Evolutionary conservation across 2,329 filamentous ascomycete genomes (phyloP), one percentile per base, ranked within the genome.

Genomic region (Colletotrichum sp.): DNA sequence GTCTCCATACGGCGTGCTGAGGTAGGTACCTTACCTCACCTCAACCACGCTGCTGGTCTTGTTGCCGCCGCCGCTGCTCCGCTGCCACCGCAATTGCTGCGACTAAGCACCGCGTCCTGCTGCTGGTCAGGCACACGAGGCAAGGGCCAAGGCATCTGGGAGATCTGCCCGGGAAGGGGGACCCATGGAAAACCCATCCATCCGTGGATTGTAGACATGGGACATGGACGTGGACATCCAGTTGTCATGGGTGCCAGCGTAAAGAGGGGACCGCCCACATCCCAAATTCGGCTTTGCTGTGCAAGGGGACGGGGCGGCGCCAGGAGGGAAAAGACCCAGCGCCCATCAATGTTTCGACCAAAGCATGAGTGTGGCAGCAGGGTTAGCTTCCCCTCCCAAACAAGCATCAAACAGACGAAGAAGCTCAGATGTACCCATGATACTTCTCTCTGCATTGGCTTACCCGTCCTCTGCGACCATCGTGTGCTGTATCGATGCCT

Each of bases 401-500:
- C 85, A 86, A 83, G 83, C 82, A 84, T 86, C 84, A 86, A 85
- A 85, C 85, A 81, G 77, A 81, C 69, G 59, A 74, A 67, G 66
- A 72, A 29, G 24, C 68, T 74, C 57, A 57, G 38, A 58, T 34
- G 55, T 72, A 64, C 69, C 43, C 59, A 43, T 38, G 69, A 64
- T 54, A 58, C 72, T 21, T 51, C 38, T 51, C 18, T 62, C n/a
- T 62, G 51, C 34, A 66, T 57, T 66, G 64, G 47, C 47, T 34
- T 38, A 24, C 59, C 18, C 21, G 21, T n/a, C 18, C 59, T 66
- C 54, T 16, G 24, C 21, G 55, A 58, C 55, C 43, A 51, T 58
- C 29, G 5, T 27, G 24, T 18, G 66, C 24, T 29, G 51, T 38
- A 36, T 33, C 38, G n/a, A 36, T 33, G 18, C 66, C 36, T 54